phyloP scores from a whole-genome alignment of 352 stramenopile species.

The Phytophthora fragariaefolia region DNA sequence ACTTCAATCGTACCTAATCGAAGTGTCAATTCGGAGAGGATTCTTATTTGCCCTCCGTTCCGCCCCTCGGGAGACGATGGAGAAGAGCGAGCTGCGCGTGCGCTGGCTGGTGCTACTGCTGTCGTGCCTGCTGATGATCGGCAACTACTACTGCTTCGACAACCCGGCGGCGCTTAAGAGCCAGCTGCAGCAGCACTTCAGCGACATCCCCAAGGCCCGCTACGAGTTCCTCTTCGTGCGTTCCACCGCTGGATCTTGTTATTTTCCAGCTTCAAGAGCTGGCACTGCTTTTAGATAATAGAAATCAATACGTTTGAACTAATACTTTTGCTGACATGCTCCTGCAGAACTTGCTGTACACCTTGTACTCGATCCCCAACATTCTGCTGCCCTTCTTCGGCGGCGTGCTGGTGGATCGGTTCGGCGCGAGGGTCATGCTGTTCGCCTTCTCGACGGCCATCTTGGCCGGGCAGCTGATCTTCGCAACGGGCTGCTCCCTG shows the following conservation, averaged over 20 bases:
- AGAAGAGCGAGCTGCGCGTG: slow-evolving; percentile 78
- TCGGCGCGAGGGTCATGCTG: slow-evolving; percentile 86
- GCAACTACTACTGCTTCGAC: slow-evolving; percentile 94
- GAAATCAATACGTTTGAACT: too few species aligned
- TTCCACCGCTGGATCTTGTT: slow-evolving; percentile 7
- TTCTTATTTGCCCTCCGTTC: slow-evolving; percentile 12
- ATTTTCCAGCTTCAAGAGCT: not conserved
- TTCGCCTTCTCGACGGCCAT: slow-evolving; percentile 88
- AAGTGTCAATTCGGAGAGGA: slow-evolving; percentile 18
- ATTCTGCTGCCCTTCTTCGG: slow-evolving; percentile 94
- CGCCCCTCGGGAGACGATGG: slow-evolving; percentile 27
- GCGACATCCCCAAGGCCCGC: slow-evolving; percentile 66
- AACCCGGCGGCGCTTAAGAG: slow-evolving; percentile 89
- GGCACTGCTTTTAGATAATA: not conserved
- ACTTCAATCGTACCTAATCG: slow-evolving; percentile 34
- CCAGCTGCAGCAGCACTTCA: slow-evolving; percentile 88
- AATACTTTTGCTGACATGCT: slow-evolving; percentile 1
- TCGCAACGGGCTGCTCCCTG: slow-evolving; percentile 85
- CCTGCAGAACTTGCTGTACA: slow-evolving; percentile 93
- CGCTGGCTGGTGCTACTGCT: slow-evolving; percentile 90
- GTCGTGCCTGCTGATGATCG: slow-evolving; percentile 89
- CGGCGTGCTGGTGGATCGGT: slow-evolving; percentile 90
- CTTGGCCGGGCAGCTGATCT: slow-evolving; percentile 86
- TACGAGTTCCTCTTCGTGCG: slow-evolving; percentile 87
- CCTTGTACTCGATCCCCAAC: slow-evolving; percentile 93